phyloP scores from a whole-genome alignment of 2,329 filamentous ascomycete species.

The Fusarium sp. region DNA sequence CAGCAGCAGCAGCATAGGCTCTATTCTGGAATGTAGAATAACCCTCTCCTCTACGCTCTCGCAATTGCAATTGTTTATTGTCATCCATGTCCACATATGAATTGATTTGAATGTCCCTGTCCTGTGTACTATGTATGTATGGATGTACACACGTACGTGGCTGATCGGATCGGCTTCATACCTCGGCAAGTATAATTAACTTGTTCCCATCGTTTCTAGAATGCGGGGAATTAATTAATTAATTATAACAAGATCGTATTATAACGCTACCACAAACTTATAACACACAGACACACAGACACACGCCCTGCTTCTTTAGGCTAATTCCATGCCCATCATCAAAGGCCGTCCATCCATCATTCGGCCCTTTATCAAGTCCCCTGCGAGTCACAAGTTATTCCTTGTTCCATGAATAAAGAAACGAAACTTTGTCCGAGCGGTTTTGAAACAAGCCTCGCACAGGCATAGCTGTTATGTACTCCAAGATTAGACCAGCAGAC shows the following conservation, averaged over 20 bases:
- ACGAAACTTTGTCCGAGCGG: no score
- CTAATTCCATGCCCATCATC: conserved; percentile 14
- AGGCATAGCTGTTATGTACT: no score
- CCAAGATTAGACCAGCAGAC: no score
- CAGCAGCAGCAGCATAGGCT: neutral
- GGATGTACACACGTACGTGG: neutral
- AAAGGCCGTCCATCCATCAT: neutral
- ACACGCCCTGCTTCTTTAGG: conserved; percentile 26
- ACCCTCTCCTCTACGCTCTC: no score
- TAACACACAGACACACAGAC: no score
- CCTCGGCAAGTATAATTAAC: conserved; percentile 11
- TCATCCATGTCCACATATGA: neutral
- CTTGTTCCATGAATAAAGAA: no score
- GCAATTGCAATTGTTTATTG: no score
- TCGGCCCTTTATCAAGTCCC: neutral
- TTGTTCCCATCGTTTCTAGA: conserved; percentile 8
- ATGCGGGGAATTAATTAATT: conserved; percentile 8
- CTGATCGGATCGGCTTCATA: conserved; percentile 5
- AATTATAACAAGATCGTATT: no score
- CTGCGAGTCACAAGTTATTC: no score
- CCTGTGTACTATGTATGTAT: no score
- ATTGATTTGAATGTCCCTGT: neutral
- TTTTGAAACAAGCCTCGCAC: no score
- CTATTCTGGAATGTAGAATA: no score
- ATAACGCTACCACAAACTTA: neutral